Evolutionary conservation across 345 rosid species (phyloP).

Genomic region (Euphorbia tirucalli): DNA sequence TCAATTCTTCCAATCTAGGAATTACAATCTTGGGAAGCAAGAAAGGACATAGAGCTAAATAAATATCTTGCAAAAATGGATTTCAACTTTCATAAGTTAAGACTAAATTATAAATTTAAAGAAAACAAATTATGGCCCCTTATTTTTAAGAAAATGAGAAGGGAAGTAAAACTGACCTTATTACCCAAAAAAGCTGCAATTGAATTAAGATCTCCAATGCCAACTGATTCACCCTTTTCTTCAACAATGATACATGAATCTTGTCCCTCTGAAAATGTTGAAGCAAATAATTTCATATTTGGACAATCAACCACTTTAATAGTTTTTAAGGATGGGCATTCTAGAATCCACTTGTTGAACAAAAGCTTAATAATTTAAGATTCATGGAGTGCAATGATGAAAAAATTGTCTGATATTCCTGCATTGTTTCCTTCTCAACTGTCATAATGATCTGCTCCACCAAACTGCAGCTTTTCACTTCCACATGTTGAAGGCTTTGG

Average conservation of each 20-base stretch:
- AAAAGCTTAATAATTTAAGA: not conserved
- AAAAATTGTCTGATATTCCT: not conserved
- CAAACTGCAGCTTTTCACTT: not conserved
- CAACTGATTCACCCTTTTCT: no score
- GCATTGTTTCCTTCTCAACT: not conserved
- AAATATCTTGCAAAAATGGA: not conserved
- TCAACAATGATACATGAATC: no score
- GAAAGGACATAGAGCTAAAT: not conserved
- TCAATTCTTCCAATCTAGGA: not conserved
- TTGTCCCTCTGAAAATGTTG: not conserved
- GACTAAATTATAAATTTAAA: no score
- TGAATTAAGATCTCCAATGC: not conserved
- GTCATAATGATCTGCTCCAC: not conserved
- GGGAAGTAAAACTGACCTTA: conserved; percentile 17
- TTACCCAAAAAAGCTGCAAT: not conserved
- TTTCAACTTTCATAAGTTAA: not conserved
- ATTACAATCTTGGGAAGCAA: conserved; percentile 3
- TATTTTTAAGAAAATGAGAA: no score
- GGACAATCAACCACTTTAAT: conserved; percentile 2
- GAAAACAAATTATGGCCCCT: no score
- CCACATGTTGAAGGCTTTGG: not conserved
- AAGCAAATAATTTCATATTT: not conserved
- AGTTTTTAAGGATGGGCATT: not conserved
- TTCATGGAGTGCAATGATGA: not conserved
- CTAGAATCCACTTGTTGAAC: not conserved